Evolutionary conservation across 2,329 filamentous ascomycete species (phyloP), one percentile per base, ranked within the genome.

Genomic region (Aureobasidium sp.): DNA sequence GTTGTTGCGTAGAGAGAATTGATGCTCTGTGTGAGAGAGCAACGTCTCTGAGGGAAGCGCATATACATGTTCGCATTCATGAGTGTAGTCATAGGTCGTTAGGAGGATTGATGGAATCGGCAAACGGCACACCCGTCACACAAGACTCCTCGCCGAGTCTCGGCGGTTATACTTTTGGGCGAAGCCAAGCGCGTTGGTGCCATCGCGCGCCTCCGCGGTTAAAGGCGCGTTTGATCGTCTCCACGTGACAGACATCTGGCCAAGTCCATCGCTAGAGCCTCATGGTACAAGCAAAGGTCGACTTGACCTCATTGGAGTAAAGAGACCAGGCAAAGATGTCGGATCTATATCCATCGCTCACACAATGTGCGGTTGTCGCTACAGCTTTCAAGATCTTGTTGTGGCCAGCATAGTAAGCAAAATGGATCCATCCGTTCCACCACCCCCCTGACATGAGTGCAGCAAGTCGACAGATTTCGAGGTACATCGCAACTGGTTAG

Each of bases 381-480:
- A 88, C 89, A 29, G 91, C 91, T 37, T 85, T 97, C 74, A 97
- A 97, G 78, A 80, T 97, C 65, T 85, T 97, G 63, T 82, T 97
- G 62, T 94, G 96, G 76, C 93, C 93, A 34, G 89, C 93, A 68
- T 97, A 97, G 92, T 96, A 82, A 73, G 89, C 84, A 45, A 63
- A 30, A 32, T 32, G 37, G 37, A 27, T 15, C 25, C 21, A 36
- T 50, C 44, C 61, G 62, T 65, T 61, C 34, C 63, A 55, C n/a
- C 62, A 61, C 41, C 49, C 58, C 58, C n/a, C 53, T 62, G 39
- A 59, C 63, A 42, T 48, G 64, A 34, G 59, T 13, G 63, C 75
- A 97, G 92, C 81, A 97, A 96, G 81, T 99, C 94, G 6, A 99
- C 94, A 68, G 94, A 99, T 75, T 99, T 99, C 70, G 94, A 99